phyloP scores from a whole-genome alignment of 2,329 filamentous ascomycete species.

The Nigrospora oryzae region DNA sequence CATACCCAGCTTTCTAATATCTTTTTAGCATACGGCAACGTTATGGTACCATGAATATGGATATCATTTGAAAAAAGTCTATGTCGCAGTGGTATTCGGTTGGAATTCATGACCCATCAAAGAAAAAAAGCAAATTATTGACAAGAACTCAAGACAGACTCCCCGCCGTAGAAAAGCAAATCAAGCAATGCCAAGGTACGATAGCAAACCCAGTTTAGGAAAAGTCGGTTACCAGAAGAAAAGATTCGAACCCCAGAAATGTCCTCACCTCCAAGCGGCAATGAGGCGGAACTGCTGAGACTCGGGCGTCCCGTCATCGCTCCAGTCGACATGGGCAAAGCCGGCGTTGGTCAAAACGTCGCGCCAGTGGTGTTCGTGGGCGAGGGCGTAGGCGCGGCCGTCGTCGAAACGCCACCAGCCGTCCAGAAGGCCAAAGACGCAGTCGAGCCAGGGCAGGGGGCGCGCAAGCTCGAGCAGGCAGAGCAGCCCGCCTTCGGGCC shows the following conservation, averaged over 20 bases:
- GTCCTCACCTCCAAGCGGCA: not conserved
- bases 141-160: no score
- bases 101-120: no score
- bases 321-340: not conserved
- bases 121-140: no score
- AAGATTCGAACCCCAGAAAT: not conserved
- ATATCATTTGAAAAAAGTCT: no score
- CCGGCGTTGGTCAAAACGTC: not conserved
- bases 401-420: slow-evolving; percentile 20
- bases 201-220: not conserved
- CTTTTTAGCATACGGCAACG: no score
- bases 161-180: not conserved
- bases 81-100: no score
- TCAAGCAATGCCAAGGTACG: not conserved
- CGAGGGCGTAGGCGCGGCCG: slow-evolving; percentile 4
- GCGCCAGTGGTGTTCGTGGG: not conserved
- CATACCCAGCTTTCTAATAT: no score
- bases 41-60: no score
- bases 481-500: slow-evolving; percentile 13
- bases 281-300: not conserved
- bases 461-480: slow-evolving; percentile 16
- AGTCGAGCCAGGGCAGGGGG: slow-evolving; percentile 15
- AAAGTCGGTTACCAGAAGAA: not conserved
- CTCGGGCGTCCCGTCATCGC: not conserved
- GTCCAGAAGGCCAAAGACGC: slow-evolving; percentile 18